Evolutionary conservation across 1,139 yeast genomes (phyloP).

Genomic region (Nakaseomyces nivariensis): DNA sequence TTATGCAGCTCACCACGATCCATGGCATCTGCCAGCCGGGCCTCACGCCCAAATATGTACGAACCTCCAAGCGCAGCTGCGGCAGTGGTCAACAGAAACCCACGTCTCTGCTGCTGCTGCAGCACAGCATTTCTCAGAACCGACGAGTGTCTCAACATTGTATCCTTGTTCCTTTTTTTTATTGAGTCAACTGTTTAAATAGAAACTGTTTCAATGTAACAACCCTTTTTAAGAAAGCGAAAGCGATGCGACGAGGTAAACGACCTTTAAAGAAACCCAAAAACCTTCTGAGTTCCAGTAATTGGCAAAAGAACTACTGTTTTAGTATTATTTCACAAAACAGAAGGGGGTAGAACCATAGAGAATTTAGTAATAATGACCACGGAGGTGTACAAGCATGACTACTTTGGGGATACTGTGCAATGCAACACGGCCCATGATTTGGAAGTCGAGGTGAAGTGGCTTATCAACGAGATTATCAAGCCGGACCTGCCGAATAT

Average conservation of each 20-base stretch:
- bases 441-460: constrained; percentile 19
- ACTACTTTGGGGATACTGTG: constrained; percentile 13
- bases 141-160: not conserved
- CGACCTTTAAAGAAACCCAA: no score
- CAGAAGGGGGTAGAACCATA: no score
- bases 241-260: no score
- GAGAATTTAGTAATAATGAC: constrained; percentile 18
- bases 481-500: constrained; percentile 32
- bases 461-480: constrained; percentile 31
- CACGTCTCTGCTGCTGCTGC: constrained; percentile 12
- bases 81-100: constrained; percentile 23
- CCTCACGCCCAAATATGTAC: constrained; percentile 39
- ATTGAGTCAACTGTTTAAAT: no score
- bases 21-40: constrained; percentile 48
- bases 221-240: no score
- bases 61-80: constrained; percentile 18
- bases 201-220: no score
- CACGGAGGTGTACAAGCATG: constrained; percentile 23
- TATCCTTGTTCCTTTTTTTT: not conserved
- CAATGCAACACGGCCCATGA: constrained; percentile 8
- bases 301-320: no score
- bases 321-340: no score
- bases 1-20: constrained; percentile 40
- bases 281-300: no score
- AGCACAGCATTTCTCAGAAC: not conserved